A percentile compares a stretch with the other conserved stretches of the same genome.
Conservation (phyloP, 2,329 filamentous ascomycete species). For the Scytalidium sp. region DNA sequence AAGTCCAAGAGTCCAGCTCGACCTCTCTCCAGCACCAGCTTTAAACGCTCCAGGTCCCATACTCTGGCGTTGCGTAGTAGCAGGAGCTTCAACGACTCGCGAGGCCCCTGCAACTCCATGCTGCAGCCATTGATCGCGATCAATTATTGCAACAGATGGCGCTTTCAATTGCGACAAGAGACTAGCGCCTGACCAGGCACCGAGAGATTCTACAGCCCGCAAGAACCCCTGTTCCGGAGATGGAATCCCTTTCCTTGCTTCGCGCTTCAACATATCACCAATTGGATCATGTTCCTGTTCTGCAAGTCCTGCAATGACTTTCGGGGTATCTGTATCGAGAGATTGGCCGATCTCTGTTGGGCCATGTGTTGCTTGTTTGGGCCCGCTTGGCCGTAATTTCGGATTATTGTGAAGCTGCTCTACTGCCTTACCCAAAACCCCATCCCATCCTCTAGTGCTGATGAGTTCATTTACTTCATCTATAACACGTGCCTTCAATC, state of each 20-base stretch:
- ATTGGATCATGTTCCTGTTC: conserved; percentile 54
- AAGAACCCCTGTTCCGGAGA: conserved; percentile 53
- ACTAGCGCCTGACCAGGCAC: conserved; percentile 73
- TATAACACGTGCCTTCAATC: conserved; percentile 73
- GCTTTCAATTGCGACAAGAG: conserved; percentile 66
- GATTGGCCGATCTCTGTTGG: conserved; percentile 12
- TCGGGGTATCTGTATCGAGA: conserved; percentile 3
- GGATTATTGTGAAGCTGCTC: conserved; percentile 43
- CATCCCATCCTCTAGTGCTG: conserved; percentile 70
- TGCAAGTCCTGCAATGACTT: conserved; percentile 21
- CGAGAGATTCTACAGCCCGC: conserved; percentile 65
- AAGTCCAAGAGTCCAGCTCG: conserved; percentile 59
- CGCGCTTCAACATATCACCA: conserved; percentile 52
- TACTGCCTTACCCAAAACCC: conserved; percentile 67
- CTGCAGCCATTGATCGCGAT: conserved; percentile 68
- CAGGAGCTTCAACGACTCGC: conserved; percentile 55
- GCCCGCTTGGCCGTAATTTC: conserved; percentile 24
- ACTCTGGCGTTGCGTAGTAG: conserved; percentile 60
- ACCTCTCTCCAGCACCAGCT: conserved; percentile 34
- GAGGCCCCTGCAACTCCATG: conserved; percentile 63
- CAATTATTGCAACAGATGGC: conserved; percentile 65
- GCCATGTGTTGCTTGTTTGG: conserved; percentile 13
- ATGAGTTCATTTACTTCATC: conserved; percentile 70
- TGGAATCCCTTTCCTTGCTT: conserved; percentile 36
- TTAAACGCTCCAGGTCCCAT: conserved; percentile 54